Evolutionary conservation across 768 basidiomycete genomes (phyloP).

Genomic region (Mycena albidolilacea): DNA sequence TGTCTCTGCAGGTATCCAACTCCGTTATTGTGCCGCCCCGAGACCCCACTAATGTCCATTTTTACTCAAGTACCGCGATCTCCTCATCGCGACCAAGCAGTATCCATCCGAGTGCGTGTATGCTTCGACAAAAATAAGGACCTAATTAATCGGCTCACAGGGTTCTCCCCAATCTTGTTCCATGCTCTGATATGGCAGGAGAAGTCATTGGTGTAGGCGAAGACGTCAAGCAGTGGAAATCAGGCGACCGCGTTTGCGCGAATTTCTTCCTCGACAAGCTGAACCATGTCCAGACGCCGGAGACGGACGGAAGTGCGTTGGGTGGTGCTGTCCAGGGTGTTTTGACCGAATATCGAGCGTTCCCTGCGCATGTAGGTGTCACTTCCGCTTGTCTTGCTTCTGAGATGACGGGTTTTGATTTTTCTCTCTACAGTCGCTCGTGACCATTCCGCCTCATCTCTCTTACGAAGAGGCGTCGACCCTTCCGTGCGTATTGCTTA

Average conservation of each 20-base stretch:
- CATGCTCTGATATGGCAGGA: conserved; percentile 54
- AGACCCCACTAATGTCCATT: background rate
- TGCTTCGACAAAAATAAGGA: background rate
- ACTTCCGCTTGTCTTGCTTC: too few species aligned
- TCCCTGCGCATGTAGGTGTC: conserved; percentile 57
- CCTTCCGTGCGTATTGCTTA: conserved; percentile 60
- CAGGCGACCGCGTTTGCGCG: conserved; percentile 69
- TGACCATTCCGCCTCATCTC: conserved; percentile 68
- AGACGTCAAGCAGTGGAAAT: conserved; percentile 63
- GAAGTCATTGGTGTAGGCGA: conserved; percentile 65
- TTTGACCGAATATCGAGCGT: conserved; percentile 66
- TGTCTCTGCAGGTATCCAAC: conserved; percentile 63
- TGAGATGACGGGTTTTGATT: too few species aligned
- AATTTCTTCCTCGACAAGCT: conserved; percentile 67
- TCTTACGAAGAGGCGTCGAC: conserved; percentile 77
- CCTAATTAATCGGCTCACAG: background rate
- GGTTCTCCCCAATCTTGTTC: conserved; percentile 36
- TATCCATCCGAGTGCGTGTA: conserved; percentile 53
- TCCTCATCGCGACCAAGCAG: conserved; percentile 54
- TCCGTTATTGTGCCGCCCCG: too few species aligned
- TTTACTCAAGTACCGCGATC: conserved; percentile 61
- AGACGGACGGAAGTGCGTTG: conserved; percentile 52
- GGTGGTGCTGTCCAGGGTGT: conserved; percentile 67
- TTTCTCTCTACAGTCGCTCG: conserved; percentile 54
- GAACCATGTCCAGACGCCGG: conserved; percentile 53